A percentile compares a stretch with the other conserved stretches of the same genome.
phyloP scores from a whole-genome alignment of 1,284 basidiomycete genomes.

The Irpex sp. region DNA sequence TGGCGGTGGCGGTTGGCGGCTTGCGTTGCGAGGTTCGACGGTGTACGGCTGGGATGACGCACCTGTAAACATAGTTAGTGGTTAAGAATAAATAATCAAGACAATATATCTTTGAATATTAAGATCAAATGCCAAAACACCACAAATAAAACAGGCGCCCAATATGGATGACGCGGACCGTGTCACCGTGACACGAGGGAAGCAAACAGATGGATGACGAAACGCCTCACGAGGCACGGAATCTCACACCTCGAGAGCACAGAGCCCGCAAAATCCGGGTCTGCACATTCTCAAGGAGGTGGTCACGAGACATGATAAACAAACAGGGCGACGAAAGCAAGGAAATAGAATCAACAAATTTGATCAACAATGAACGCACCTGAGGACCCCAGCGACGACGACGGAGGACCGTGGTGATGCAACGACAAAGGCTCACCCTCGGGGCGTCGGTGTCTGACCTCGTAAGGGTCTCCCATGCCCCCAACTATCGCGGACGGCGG shows the following conservation, averaged over 20 bases:
- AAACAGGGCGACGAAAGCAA: neutral
- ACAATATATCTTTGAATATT: neutral
- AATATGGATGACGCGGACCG: neutral
- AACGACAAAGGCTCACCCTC: conserved; percentile 17
- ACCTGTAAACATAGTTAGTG: neutral
- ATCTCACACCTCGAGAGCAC: neutral
- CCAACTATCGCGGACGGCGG: conserved; percentile 12
- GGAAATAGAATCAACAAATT: conserved; percentile 5
- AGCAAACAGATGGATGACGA: neutral
- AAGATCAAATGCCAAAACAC: neutral
- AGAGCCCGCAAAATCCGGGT: neutral
- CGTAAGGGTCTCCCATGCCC: conserved; percentile 18
- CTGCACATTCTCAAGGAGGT: too few relatives aligned
- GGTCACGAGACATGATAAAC: too few relatives aligned
- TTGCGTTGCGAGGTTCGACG: neutral
- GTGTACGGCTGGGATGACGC: neutral
- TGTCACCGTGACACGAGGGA: neutral
- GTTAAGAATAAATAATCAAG: neutral
- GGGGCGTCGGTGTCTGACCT: conserved; percentile 18
- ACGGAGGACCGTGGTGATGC: conserved; percentile 11
- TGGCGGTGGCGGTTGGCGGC: neutral
- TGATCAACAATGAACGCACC: conserved; percentile 15
- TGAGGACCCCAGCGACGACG: conserved; percentile 15
- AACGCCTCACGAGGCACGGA: neutral
- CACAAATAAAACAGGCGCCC: neutral